Conservation (phyloP, 495 filamentous ascomycete genomes). For the Copromyces sp. region DNA sequence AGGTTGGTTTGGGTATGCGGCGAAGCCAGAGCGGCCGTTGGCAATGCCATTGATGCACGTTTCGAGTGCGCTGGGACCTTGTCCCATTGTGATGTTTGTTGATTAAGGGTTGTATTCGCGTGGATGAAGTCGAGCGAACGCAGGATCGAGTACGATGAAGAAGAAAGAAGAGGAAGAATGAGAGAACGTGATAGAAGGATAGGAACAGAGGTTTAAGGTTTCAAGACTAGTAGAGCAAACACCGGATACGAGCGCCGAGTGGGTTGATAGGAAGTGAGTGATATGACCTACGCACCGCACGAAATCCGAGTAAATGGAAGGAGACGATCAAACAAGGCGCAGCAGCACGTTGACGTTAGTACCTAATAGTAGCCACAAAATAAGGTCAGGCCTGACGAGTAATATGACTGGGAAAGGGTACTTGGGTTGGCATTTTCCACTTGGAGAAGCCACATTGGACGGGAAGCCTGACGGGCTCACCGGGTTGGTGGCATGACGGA, state of each 20-base stretch:
- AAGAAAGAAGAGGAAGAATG: not conserved
- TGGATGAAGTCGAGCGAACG: not conserved
- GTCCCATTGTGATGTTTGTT: slow-evolving; percentile 15
- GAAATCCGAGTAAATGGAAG: not conserved
- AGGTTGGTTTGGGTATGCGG: slow-evolving; percentile 27
- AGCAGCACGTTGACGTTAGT: not conserved
- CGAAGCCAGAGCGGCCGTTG: slow-evolving; percentile 30
- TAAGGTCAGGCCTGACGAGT: not conserved
- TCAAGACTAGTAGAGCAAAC: not conserved
- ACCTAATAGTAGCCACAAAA: not conserved
- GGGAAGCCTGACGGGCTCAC: not conserved
- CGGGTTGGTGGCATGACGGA: not conserved
- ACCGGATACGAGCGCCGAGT: not conserved
- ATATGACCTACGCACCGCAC: not conserved
- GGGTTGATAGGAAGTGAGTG: not conserved
- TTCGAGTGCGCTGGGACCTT: slow-evolving; percentile 21
- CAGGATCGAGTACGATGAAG: not conserved
- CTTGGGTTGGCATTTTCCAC: not conserved
- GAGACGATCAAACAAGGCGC: not conserved
- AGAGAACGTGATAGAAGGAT: not conserved
- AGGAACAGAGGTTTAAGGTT: not conserved
- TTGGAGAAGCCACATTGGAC: not conserved
- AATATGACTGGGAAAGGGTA: not conserved
- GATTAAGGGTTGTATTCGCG: not conserved
- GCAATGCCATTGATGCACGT: slow-evolving; percentile 32